A percentile compares a stretch with the other conserved stretches of the same genome.
Conservation (phyloP, 768 basidiomycete genomes). For the Termitomyces sp. region DNA sequence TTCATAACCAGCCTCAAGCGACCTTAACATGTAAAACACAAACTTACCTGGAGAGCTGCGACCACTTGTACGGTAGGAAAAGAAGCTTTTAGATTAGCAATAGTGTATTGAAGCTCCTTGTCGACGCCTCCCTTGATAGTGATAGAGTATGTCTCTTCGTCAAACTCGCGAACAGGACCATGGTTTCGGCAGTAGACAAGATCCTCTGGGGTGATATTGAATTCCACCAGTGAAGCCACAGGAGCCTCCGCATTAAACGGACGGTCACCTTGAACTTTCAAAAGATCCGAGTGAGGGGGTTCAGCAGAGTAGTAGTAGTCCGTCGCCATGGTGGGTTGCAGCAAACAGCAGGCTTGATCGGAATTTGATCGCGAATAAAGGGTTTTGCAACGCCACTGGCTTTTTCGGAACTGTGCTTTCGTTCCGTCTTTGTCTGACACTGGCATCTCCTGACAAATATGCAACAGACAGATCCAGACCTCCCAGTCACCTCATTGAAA, state of each 20-base stretch:
- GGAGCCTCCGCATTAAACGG: conserved; percentile 73
- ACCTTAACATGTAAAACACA: background rate
- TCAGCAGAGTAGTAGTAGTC: conserved; percentile 43
- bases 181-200: conserved; percentile 73
- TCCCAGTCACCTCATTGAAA: conserved; percentile 50
- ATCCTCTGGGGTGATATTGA: conserved; percentile 53
- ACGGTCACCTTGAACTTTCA: conserved; percentile 36
- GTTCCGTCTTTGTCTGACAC: conserved; percentile 32
- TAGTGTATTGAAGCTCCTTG: conserved; percentile 25
- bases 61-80: conserved; percentile 39
- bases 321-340: conserved; percentile 35
- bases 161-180: conserved; percentile 49
- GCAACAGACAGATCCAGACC: conserved; percentile 51
- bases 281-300: conserved; percentile 41
- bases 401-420: conserved; percentile 15
- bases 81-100: conserved; percentile 31
- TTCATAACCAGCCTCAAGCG: background rate
- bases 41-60: conserved; percentile 50
- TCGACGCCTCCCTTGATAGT: conserved; percentile 30
- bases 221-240: conserved; percentile 48
- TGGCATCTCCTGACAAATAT: conserved; percentile 41
- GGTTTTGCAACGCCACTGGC: background rate
- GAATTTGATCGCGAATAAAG: conserved; percentile 4
- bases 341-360: conserved; percentile 5
- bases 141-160: conserved; percentile 37